Evolutionary conservation across 345 rosid species (phyloP).

Genomic region (Acer negundo): DNA sequence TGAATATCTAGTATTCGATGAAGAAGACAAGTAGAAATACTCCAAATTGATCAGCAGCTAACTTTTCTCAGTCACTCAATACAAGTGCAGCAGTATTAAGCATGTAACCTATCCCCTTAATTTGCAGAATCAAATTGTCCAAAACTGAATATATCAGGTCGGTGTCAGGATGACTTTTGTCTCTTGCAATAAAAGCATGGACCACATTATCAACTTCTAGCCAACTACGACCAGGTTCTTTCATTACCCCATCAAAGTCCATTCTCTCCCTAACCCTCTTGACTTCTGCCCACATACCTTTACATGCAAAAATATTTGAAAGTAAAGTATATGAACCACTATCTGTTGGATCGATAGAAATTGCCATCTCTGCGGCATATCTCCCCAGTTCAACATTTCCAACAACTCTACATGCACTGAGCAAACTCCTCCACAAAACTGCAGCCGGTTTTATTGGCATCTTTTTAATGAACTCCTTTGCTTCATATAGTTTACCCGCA

Average conservation of each 20-base stretch:
- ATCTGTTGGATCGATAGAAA: constrained; percentile 55
- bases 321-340: constrained; percentile 68
- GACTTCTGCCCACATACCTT: constrained; percentile 72
- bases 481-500: constrained; percentile 64
- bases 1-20: background rate
- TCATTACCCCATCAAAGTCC: constrained; percentile 57
- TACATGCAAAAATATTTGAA: constrained; percentile 63
- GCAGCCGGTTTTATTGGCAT: constrained; percentile 57
- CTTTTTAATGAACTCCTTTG: constrained; percentile 57
- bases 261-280: constrained; percentile 64
- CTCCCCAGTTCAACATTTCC: constrained; percentile 60
- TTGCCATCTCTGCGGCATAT: constrained; percentile 73
- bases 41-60: background rate
- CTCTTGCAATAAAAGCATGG: constrained; percentile 61
- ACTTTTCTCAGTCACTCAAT: constrained; percentile 21
- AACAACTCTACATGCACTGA: constrained; percentile 51
- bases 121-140: constrained; percentile 50
- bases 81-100: constrained; percentile 19
- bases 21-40: background rate
- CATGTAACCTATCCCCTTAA: constrained; percentile 36
- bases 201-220: constrained; percentile 44
- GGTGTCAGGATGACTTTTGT: constrained; percentile 40
- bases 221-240: constrained; percentile 84
- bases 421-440: constrained; percentile 71
- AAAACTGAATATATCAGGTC: constrained; percentile 42